Evolutionary conservation across 2,329 filamentous ascomycete species (phyloP).

Genomic region (Verticillium isaacii): DNA sequence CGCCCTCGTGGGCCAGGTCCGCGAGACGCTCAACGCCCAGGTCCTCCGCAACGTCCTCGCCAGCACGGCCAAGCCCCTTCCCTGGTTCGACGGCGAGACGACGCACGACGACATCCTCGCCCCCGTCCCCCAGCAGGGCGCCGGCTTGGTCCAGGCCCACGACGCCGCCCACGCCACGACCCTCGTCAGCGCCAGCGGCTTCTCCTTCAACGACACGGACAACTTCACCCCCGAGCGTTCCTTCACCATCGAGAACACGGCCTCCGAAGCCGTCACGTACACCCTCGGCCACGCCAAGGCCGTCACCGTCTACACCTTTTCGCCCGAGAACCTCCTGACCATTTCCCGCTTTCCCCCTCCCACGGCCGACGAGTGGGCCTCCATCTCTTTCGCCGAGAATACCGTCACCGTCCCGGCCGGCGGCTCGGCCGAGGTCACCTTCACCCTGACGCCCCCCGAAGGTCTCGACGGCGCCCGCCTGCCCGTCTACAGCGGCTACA

Average conservation of each 20-base stretch:
- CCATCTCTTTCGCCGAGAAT: slow-evolving; percentile 8
- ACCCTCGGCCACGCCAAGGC: slow-evolving; percentile 28
- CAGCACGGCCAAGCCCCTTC: slow-evolving; percentile 22
- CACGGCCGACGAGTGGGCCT: slow-evolving; percentile 8
- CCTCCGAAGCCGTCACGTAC: slow-evolving; percentile 27
- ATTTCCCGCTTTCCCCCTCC: slow-evolving; percentile 12
- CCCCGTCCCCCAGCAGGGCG: slow-evolving; percentile 37
- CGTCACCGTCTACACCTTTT: slow-evolving; percentile 32
- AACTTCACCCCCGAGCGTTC: slow-evolving; percentile 26
- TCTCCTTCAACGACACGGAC: slow-evolving; percentile 40
- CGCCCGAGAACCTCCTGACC: slow-evolving; percentile 2
- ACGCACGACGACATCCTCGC: slow-evolving; percentile 11
- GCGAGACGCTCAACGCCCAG: slow-evolving; percentile 19
- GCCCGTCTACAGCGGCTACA: slow-evolving; percentile 38
- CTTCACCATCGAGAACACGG: slow-evolving; percentile 36
- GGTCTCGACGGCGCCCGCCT: slow-evolving; percentile 23
- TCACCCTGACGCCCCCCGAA: slow-evolving; percentile 21
- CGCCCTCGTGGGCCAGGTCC: slow-evolving; percentile 23
- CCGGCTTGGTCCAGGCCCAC: slow-evolving; percentile 35
- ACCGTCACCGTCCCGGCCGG: slow-evolving; percentile 22
- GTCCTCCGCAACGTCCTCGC: slow-evolving; percentile 20
- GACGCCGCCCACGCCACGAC: slow-evolving; percentile 32
- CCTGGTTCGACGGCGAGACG: slow-evolving; percentile 22
- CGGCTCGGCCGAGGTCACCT: slow-evolving; percentile 17
- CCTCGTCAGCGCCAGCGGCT: slow-evolving; percentile 27